These are phyloP conservation scores for Phytophthora pluvialis DNA, from an alignment of 352 stramenopile genomes.

Conservation along the genomic window DNA sequence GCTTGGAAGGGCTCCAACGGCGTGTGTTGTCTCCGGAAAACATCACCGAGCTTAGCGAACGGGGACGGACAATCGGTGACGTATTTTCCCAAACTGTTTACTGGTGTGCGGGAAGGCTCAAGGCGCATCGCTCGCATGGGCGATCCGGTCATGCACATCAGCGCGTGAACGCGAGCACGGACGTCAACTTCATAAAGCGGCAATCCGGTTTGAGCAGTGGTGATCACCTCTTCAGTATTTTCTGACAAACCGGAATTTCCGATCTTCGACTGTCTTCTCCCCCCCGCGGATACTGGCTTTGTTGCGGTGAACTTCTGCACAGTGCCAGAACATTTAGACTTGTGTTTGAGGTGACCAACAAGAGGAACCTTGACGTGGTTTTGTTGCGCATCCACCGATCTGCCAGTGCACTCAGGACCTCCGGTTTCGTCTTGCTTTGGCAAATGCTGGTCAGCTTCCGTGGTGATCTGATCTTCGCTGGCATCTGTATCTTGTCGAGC, in stretches of 20 bases:
- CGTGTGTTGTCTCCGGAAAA: slow-evolving; percentile 6
- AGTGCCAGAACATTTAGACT: too few species aligned
- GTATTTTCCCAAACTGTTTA: slow-evolving; percentile 52
- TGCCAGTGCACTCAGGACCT: neutral
- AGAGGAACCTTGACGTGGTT: slow-evolving; percentile 11
- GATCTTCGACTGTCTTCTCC: slow-evolving; percentile 3
- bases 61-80: slow-evolving; percentile 11
- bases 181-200: slow-evolving; percentile 30
- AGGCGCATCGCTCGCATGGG: slow-evolving; percentile 58
- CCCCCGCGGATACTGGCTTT: neutral
- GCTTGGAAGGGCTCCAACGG: neutral
- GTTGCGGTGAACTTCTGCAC: neutral
- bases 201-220: neutral
- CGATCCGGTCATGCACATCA: slow-evolving; percentile 32
- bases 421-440: slow-evolving; percentile 28
- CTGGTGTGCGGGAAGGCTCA: slow-evolving; percentile 37
- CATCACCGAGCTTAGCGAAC: slow-evolving; percentile 4
- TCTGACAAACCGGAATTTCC: neutral
- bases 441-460: neutral
- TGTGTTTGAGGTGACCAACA: neutral
- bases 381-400: neutral
- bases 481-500: neutral
- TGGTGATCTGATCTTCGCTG: neutral
- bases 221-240: slow-evolving; percentile 2
- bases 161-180: slow-evolving; percentile 22